Evolutionary conservation across 192 early-diverging fungal species (phyloP), one percentile per base, ranked within the genome.

Genomic region (Podila clonocystis): DNA sequence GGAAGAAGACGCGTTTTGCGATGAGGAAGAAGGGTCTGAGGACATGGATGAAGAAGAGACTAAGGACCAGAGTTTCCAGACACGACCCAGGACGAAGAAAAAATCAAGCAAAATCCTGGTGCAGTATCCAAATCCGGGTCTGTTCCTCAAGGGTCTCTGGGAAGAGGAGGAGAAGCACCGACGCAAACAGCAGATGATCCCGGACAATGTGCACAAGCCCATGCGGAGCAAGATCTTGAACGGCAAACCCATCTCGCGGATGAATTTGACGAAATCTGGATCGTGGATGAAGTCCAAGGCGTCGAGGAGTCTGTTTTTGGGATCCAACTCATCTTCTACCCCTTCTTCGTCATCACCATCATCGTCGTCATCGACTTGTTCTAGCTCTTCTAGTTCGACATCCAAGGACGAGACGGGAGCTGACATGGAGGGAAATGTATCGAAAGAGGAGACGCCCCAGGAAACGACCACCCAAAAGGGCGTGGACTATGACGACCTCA

Each of bases 141-240:
- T 41, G 33, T 80, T 73, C 24, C 31, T 80, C 26, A 68, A 28
- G 26, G 77, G 70, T 24, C 28, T 80, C 19, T 80, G 77, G 77
- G 77, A 80, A 30, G 77, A 80, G 31, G 77, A 80, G 52, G 57
- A 71, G 12, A 60, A 60, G 34, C 45, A 59, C 9, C 66, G 66
- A 15, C 59, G 77, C 7, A 61, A 41, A 26, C 65, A 38, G 60
- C 70, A 80, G 57, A 80, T 73, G 77, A 80, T 80, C 24, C 77
- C 77, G 4, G 77, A 80, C 63, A 73, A 61, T 50, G 66, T 80
- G 4, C 61, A 65, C 22, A 72, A 71, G 55, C 70, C 77, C 26
- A 55, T 60, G 5, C 59, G 77, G 33, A 73, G 62, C 45, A 80
- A 73, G 49, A 59, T 80, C 31, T 69, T 73, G 58, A 72, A 64